phyloP scores from a whole-genome alignment of 305 asterid genomes.

The Fraxinus greggii region DNA sequence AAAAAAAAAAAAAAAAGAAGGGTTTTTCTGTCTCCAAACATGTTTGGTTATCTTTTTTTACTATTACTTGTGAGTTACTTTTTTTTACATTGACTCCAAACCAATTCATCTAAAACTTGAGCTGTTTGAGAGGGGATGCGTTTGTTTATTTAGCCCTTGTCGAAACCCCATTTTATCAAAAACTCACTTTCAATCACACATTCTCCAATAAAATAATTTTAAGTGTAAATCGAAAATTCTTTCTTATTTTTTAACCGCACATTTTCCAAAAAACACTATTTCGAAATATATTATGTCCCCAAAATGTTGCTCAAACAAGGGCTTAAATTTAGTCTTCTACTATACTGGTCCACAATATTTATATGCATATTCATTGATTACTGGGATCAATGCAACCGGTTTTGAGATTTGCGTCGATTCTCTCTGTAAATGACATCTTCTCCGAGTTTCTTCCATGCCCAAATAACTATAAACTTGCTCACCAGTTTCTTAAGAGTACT shows the following conservation, averaged over 20 bases:
- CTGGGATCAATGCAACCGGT: background rate
- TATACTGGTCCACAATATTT: background rate
- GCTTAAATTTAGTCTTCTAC: background rate
- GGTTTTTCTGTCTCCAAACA: background rate
- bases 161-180: no score
- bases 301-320: no score
- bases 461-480: background rate
- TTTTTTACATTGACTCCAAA: no score
- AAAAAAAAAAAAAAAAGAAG: no score
- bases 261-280: no score
- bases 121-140: background rate
- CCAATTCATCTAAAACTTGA: no score
- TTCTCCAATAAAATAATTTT: no score
- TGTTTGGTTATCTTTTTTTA: background rate
- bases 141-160: background rate
- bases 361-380: background rate
- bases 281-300: no score
- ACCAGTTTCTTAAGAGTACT: background rate
- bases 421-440: background rate
- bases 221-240: no score
- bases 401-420: background rate
- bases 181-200: no score
- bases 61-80: background rate
- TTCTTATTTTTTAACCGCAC: no score
- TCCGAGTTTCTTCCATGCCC: background rate